Evolutionary conservation across 129 eudicot genomes (phyloP).

Genomic region (Escallonia rubra): DNA sequence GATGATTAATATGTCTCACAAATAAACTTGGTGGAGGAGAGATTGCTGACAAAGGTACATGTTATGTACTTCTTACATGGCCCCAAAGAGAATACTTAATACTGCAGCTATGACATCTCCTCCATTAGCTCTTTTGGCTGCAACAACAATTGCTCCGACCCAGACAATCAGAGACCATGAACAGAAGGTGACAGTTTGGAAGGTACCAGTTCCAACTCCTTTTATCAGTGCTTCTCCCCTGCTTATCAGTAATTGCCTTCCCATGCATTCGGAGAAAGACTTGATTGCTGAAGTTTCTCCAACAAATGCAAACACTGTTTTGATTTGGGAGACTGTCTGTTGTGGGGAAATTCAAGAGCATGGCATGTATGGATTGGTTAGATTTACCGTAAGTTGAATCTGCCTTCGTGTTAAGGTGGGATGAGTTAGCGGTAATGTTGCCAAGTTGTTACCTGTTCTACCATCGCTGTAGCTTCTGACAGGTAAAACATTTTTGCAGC

Average conservation of each 20-base stretch:
- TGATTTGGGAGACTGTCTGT: constrained; percentile 75
- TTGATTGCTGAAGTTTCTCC: constrained; percentile 69
- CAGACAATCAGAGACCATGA: constrained; percentile 90
- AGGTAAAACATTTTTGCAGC: constrained; percentile 54
- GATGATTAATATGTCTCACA: no score
- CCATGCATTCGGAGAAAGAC: constrained; percentile 63
- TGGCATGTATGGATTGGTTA: not conserved
- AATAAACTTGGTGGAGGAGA: no score
- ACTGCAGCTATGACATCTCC: constrained; percentile 90
- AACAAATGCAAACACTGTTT: constrained; percentile 80
- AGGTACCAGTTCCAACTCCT: constrained; percentile 71
- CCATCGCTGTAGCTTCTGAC: constrained; percentile 72
- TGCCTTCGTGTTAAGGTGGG: not conserved
- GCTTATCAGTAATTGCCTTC: constrained; percentile 46
- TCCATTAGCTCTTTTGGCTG: constrained; percentile 59
- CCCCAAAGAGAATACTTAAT: constrained; percentile 84
- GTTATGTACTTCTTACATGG: constrained; percentile 52
- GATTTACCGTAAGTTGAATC: not conserved
- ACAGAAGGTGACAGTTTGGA: constrained; percentile 72
- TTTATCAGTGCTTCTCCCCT: constrained; percentile 67
- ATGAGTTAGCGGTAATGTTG: not conserved
- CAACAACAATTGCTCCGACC: constrained; percentile 79
- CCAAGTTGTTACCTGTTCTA: constrained; percentile 54
- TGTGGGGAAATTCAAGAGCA: not conserved
- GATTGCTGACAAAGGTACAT: no score